Conservation (phyloP, 176 grass and related monocot genomes). For the Pontederia paniculata region DNA sequence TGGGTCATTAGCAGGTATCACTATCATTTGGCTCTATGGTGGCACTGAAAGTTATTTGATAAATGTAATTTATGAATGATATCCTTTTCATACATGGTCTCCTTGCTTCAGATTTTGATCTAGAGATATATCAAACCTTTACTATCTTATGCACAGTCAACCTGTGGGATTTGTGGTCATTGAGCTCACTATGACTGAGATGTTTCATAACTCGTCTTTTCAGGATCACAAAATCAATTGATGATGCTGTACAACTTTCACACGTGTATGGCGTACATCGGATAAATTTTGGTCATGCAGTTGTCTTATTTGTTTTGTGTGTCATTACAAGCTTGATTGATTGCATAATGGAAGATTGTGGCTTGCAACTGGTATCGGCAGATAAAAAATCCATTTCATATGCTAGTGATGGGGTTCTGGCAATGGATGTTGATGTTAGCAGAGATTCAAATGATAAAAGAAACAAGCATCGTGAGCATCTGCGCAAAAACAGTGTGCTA, state of each 20-base stretch:
- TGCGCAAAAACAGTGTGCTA: constrained; percentile 47
- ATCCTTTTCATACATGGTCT: too few species aligned
- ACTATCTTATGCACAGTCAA: not conserved
- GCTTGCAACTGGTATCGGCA: constrained; percentile 22
- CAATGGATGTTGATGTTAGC: constrained; percentile 47
- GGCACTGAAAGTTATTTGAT: too few species aligned
- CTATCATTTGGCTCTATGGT: too few species aligned
- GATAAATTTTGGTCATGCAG: constrained; percentile 40
- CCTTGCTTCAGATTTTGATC: too few species aligned
- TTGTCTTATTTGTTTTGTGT: constrained; percentile 52
- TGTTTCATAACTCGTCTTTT: not conserved
- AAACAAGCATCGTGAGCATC: constrained; percentile 41
- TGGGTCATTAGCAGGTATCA: too few species aligned
- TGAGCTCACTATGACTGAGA: not conserved
- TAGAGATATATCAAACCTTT: too few species aligned
- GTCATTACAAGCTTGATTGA: constrained; percentile 55
- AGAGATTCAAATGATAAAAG: constrained; percentile 28
- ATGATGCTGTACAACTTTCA: constrained; percentile 59
- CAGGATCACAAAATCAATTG: constrained; percentile 75
- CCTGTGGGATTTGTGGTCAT: not conserved
- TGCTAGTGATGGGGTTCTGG: constrained; percentile 28
- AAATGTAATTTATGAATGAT: too few species aligned
- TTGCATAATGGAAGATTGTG: constrained; percentile 61
- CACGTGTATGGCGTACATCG: constrained; percentile 27
- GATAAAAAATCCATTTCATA: constrained; percentile 23